Evolutionary conservation across 2,329 filamentous ascomycete genomes (phyloP).

Genomic region (Calonectria montana): DNA sequence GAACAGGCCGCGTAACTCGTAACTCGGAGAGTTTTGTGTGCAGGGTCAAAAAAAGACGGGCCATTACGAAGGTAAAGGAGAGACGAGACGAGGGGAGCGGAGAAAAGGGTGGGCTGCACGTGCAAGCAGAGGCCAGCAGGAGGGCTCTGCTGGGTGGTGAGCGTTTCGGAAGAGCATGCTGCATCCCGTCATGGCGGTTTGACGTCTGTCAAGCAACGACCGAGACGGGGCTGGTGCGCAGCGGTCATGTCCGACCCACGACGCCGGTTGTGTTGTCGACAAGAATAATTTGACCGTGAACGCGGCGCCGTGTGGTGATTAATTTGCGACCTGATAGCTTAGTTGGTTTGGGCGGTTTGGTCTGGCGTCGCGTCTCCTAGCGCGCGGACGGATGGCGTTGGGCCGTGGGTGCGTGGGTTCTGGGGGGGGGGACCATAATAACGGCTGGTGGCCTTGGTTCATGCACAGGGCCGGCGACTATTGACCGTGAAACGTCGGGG

Average conservation of each 20-base stretch:
- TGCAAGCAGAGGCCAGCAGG: not conserved
- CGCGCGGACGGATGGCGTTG: not conserved
- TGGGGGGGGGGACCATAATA: not conserved
- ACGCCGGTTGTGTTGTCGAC: not conserved
- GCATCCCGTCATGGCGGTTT: slow-evolving; percentile 1
- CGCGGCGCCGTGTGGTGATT: not conserved
- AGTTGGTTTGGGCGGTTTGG: not conserved
- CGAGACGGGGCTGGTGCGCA: not conserved
- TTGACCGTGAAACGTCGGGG: slow-evolving; percentile 11
- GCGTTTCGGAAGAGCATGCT: not conserved
- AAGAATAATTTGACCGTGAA: not conserved
- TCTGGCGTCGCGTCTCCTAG: not conserved
- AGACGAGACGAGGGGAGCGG: not conserved
- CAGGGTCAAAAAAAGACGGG: not conserved
- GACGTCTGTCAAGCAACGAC: slow-evolving; percentile 7
- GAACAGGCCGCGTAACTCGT: not conserved
- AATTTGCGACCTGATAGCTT: not conserved
- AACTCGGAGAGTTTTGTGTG: not conserved
- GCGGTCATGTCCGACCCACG: slow-evolving; percentile 6
- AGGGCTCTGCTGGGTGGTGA: slow-evolving; percentile 1
- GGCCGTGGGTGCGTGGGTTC: not conserved
- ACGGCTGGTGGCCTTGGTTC: not conserved
- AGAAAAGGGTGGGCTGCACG: not conserved
- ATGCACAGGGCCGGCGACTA: slow-evolving; percentile 4
- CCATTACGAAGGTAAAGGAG: not conserved